These are phyloP conservation scores for Neospermospora avenae DNA, from an alignment of 2,329 filamentous ascomycete genomes.

Conservation along the genomic window DNA sequence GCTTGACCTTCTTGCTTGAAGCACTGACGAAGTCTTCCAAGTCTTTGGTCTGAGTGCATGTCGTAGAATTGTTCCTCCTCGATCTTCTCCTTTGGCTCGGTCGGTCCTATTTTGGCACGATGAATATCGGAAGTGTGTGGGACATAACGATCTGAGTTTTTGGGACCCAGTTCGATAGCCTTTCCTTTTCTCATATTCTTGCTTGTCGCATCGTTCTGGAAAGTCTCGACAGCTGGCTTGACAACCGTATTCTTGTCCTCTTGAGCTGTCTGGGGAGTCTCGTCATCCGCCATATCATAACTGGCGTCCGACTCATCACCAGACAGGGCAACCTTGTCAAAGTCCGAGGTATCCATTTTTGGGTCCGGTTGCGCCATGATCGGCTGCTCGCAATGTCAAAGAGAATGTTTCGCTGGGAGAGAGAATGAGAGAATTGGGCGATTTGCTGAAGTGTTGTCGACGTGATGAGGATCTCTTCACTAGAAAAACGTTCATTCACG, in stretches of 20 bases:
- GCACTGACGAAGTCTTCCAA: neutral
- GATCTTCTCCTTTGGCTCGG: neutral
- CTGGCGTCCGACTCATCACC: constrained; percentile 3
- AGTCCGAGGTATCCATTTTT: neutral
- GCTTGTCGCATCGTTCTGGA: neutral
- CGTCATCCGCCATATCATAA: constrained; percentile 2
- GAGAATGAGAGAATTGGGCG: neutral
- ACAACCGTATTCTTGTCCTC: neutral
- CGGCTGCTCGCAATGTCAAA: neutral
- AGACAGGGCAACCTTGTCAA: constrained; percentile 3
- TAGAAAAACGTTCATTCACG: no score
- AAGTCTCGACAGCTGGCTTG: neutral
- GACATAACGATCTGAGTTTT: no score
- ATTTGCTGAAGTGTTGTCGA: neutral
- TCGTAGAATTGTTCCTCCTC: constrained; percentile 4
- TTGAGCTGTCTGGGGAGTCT: neutral
- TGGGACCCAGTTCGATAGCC: neutral
- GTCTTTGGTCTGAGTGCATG: neutral
- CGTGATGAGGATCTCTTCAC: neutral
- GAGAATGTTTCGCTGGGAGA: neutral
- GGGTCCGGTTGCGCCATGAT: neutral
- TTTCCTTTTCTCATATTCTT: neutral
- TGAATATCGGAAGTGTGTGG: no score
- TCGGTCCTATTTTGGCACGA: no score
- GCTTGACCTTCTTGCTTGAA: neutral